Percentiles rank a stretch among this genome's conserved stretches.
These are phyloP conservation scores for Cutaneotrichosporon cavernicola DNA, from an alignment of 1,284 basidiomycete species.

Conservation along the genomic window DNA sequence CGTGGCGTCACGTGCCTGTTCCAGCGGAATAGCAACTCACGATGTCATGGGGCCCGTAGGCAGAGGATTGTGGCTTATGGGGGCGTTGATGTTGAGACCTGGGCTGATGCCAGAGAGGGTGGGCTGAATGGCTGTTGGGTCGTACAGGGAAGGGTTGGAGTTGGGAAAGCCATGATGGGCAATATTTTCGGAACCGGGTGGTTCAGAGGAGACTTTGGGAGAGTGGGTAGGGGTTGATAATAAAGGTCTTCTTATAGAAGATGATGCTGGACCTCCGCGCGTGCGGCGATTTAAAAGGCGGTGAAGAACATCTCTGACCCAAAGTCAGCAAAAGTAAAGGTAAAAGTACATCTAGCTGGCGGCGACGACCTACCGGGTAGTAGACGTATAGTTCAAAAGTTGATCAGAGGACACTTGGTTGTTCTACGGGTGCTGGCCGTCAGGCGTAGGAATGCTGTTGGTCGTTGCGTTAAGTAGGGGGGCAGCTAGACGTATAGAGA, in stretches of 20 bases:
- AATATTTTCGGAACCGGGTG: slow-evolving; percentile 22
- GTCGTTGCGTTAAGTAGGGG: background rate
- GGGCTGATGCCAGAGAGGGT: slow-evolving; percentile 19
- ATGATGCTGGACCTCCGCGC: slow-evolving; percentile 4
- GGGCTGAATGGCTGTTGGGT: slow-evolving; percentile 15
- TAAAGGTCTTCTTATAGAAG: slow-evolving; percentile 19
- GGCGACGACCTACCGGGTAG: background rate
- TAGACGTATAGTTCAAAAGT: background rate
- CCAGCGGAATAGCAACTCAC: slow-evolving; percentile 1
- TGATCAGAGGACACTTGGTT: slow-evolving; percentile 1
- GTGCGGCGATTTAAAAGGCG: slow-evolving; percentile 3
- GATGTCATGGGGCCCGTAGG: slow-evolving; percentile 16
- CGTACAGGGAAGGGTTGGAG: slow-evolving; percentile 14
- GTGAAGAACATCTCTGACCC: background rate
- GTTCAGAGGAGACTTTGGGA: slow-evolving; percentile 22
- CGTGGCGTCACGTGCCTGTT: background rate
- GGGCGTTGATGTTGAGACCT: slow-evolving; percentile 12
- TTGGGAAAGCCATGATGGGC: slow-evolving; percentile 31
- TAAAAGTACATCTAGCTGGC: background rate
- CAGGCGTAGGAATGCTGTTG: background rate
- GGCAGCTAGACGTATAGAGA: background rate
- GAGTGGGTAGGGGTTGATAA: slow-evolving; percentile 13
- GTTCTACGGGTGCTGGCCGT: background rate
- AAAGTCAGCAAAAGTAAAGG: background rate
- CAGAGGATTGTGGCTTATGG: slow-evolving; percentile 14